Evolutionary conservation across 768 basidiomycete genomes (phyloP), one percentile per base, ranked within the genome.

Genomic region (Naganishia onofrii): DNA sequence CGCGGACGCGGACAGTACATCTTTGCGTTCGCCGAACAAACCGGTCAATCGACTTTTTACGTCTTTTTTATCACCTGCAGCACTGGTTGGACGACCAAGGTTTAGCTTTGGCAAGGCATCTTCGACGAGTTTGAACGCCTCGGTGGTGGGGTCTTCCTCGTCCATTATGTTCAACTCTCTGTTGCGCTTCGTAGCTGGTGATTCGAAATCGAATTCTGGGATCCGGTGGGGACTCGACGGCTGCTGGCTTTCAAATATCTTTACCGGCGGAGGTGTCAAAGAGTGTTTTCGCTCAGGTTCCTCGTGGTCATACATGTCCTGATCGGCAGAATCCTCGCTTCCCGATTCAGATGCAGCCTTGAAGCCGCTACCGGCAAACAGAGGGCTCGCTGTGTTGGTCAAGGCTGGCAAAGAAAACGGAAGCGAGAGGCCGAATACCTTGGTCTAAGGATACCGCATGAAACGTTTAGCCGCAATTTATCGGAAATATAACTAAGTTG

Each of bases 351-450:
- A 65, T 51, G 71, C 54, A 65, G 71, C 44, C 63, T 67, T 66
- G 70, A 75, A 73, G 10, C 72, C 48, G 1, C 57, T 23, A 44
- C 67, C 54, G n/a, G 53, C 68, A 73, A 79, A 79, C 68, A 80
- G 75, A 0, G 79, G 79, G 13, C 76, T 78, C 4, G 74, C 74
- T 23, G 70, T 46, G 31, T 74, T 75, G 19, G 38, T 19, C 56
- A 80, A 78, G 34, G 72, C 72, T 13, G 79, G 79, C 12, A 80
- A 66, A 42, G 76, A 70, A 66, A 78, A 80, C 19, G 74, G 68
- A n/a, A 73, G 36, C 3, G 73, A 53, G 31, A 78, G 71, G 17
- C 76, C 74, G 55, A 75, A 74, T 55, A 74, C 73, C 69, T 68
- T 74, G 29, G 76, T 67, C 77, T 78, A 67, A 7, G 36, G 3